These are phyloP conservation scores for Rhinocladiella similis DNA, from an alignment of 2,329 filamentous ascomycete genomes.

Conservation along the genomic window DNA sequence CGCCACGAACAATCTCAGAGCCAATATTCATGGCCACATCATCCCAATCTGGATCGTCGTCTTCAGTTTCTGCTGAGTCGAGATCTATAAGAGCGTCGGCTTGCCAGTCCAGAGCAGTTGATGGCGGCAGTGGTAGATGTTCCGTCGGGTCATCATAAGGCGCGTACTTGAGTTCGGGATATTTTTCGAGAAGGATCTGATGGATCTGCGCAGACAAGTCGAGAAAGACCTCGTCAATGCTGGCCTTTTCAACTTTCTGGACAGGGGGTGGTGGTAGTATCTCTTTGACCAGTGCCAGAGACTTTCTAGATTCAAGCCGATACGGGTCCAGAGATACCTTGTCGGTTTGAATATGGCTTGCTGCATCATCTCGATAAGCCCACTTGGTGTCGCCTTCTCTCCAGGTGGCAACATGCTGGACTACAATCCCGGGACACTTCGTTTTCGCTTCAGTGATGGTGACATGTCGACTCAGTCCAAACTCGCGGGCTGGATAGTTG, in stretches of 20 bases:
- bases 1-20: constrained; percentile 79
- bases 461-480: constrained; percentile 77
- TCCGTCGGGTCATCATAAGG: constrained; percentile 73
- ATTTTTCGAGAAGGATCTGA: constrained; percentile 70
- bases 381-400: constrained; percentile 87
- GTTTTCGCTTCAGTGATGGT: constrained; percentile 79
- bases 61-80: constrained; percentile 69
- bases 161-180: constrained; percentile 68
- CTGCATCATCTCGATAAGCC: constrained; percentile 84
- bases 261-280: constrained; percentile 60
- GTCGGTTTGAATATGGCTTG: constrained; percentile 76
- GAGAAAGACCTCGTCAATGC: constrained; percentile 93
- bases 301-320: constrained; percentile 77
- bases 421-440: constrained; percentile 77
- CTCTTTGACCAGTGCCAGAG: constrained; percentile 76
- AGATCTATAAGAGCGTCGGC: constrained; percentile 80
- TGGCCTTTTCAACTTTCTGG: constrained; percentile 85
- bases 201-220: constrained; percentile 87
- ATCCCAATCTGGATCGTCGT: constrained; percentile 90
- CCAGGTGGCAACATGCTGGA: constrained; percentile 95
- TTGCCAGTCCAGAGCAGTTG: constrained; percentile 76
- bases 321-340: constrained; percentile 96
- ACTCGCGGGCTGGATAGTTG: constrained; percentile 87
- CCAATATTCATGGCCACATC: constrained; percentile 85
- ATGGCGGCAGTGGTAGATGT: constrained; percentile 69